These are phyloP conservation scores for Euphrasia confusa DNA, from an alignment of 257 asterid species.

Conservation along the genomic window DNA sequence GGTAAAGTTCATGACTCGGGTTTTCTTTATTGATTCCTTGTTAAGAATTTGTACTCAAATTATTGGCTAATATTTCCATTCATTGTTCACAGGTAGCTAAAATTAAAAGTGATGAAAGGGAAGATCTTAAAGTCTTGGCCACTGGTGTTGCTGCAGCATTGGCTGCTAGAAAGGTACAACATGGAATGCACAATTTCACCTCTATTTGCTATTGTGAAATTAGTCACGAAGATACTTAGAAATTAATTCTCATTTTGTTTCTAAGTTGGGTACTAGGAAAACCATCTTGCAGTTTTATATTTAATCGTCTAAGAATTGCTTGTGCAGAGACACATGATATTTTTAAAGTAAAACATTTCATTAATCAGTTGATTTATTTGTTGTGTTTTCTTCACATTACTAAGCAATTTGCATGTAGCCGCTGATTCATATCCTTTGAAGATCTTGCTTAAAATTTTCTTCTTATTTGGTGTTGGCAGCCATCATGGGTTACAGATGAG, in stretches of 20 bases:
- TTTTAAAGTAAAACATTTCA: conserved; percentile 15
- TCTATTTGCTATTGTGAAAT: background rate
- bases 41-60: conserved; percentile 7
- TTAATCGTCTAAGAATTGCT: conserved; percentile 18
- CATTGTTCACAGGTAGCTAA: conserved; percentile 74
- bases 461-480: conserved; percentile 42
- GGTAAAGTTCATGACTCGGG: conserved; percentile 40
- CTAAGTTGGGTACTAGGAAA: conserved; percentile 3
- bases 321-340: conserved; percentile 5
- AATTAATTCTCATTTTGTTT: background rate
- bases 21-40: conserved; percentile 11
- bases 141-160: conserved; percentile 97
- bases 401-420: conserved; percentile 17
- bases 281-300: conserved; percentile 3
- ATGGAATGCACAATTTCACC: background rate
- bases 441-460: conserved; percentile 15
- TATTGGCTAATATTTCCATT: conserved; percentile 22
- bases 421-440: conserved; percentile 7
- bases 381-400: conserved; percentile 15
- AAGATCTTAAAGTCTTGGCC: conserved; percentile 98
- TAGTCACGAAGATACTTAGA: conserved; percentile 13
- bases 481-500: conserved; percentile 98
- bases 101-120: conserved; percentile 93
- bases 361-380: conserved; percentile 20
- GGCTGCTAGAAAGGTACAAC: conserved; percentile 88